phyloP scores from a whole-genome alignment of 768 basidiomycete genomes.

The Boletus edulis region DNA sequence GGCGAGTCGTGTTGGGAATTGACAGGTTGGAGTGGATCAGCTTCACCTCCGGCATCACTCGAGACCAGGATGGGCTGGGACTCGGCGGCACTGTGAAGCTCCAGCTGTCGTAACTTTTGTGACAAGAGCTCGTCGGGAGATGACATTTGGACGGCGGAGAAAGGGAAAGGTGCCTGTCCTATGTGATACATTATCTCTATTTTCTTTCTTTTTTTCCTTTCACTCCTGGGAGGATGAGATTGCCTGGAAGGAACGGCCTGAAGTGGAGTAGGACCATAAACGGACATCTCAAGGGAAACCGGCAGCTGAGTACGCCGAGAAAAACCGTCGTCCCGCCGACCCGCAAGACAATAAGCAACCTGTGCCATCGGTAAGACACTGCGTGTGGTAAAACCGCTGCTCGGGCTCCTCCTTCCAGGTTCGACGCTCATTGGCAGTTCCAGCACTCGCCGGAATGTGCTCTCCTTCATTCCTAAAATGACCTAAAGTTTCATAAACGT shows the following conservation, averaged over 20 bases:
- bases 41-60: slow-evolving; percentile 7
- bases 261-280: slow-evolving; percentile 19
- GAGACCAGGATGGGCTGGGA: neutral
- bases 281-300: slow-evolving; percentile 25
- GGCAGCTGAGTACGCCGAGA: slow-evolving; percentile 1
- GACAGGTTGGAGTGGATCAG: neutral
- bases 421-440: neutral
- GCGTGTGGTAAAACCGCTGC: neutral
- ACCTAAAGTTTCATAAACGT: slow-evolving; percentile 34
- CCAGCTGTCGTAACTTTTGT: slow-evolving; percentile 46
- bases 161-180: no score
- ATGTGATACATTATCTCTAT: neutral
- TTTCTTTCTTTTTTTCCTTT: neutral
- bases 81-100: slow-evolving; percentile 26
- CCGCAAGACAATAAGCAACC: slow-evolving; percentile 13
- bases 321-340: neutral
- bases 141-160: slow-evolving; percentile 8
- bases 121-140: slow-evolving; percentile 43
- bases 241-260: slow-evolving; percentile 6
- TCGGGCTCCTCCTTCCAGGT: slow-evolving; percentile 12
- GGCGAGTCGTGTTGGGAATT: slow-evolving; percentile 10
- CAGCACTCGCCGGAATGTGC: slow-evolving; percentile 3
- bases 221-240: neutral
- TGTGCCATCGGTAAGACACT: slow-evolving; percentile 15
- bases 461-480: slow-evolving; percentile 32